Base-by-base conservation (phyloP, 352 stramenopile species). In the Globisporangium barbulae region DNA sequence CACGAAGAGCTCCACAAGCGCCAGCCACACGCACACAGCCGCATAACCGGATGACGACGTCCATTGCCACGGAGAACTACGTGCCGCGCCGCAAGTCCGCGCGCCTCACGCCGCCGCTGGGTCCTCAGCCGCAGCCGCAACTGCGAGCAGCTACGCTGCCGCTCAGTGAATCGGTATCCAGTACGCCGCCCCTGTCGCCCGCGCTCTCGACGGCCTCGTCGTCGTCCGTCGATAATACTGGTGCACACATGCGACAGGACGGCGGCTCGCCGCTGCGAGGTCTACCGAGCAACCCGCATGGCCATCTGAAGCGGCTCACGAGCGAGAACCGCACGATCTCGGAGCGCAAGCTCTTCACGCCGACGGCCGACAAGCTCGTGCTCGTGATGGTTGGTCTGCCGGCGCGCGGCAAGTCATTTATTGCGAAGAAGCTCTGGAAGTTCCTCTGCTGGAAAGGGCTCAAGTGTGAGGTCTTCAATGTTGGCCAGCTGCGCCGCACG, bases 311-410 rank as follows among this genome's bases (percentile, higher is more conserved):
- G 28, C 63, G 53, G 3, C 39, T 69, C 56, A 49, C 49, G 25
- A 60, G 53, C 22, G 59, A 71, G 15, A 71, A 65, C 44, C 72
- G 73, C 41, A 67, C 76, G 69, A 69, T 90, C 41, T 88, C 76
- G 41, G 85, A 94, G 69, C 83, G 85, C 53, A 86, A 90, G 68
- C 70, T 84, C 30, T 94, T 81, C 70, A 94, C 85, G 17, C 83
- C 79, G 15, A 91, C 78, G 31, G 89, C 88, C 4, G 94, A 98
- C 72, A 98, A 98, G 63, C 78, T 99, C 15, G 91, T 98, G 57
- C 84, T 99, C 33, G 88, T 98, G 22, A 98, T 99, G 91, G 94
- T 98, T 28, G 96, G 96, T 0, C 70, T 99, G 8, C 96, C 96
- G 0, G 96, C 90, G 1, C 95, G 93, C 10, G 96, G 96, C 53